Base-by-base conservation (phyloP, 2,329 filamentous ascomycete species). In the Penicillium freii region DNA sequence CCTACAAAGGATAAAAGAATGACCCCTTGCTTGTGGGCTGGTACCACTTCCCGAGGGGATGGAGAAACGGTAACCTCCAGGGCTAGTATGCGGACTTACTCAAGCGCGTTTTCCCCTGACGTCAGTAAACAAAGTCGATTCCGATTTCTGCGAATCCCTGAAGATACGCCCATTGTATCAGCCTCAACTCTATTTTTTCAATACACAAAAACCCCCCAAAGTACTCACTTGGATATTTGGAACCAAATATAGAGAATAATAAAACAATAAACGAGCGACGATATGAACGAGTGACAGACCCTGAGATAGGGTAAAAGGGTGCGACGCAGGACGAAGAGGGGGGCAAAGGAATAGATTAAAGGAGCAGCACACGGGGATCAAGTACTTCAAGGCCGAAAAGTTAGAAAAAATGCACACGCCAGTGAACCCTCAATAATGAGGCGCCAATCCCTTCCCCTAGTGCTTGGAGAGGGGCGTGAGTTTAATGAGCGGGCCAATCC, bases 401-500 rank as follows among this genome's bases (percentile, higher is more conserved):
- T 19, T 21, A 21, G 2, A 7, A 46, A 31, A 31, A 31, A 33
- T n/a, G 21, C 7, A 40, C 10, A 21, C 36, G 2, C 27, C 8
- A 29, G 11, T 19, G 13, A n/a, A 40, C 31, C 48, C 27, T 46
- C 49, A 62, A 44, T 48, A 54, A 42, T 43, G 44, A 44, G 40
- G 38, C 36, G 29, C 48, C 21, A 36, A 50, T 53, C 52, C 44
- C 53, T 23, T 23, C 36, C 36, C n/a, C 58, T 51, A 42, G 55
- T 55, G 48, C 53, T 55, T 25, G 40, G 15, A 47, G 49, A 56
- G 47, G 45, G 47, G 43, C 48, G 34, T 51, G 46, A 61, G 34
- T 56, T 53, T 56, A 55, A 60, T 58, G 57, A 58, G 29, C 46
- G 23, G 55, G 45, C 63, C 62, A 66, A 66, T 65, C 62, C 57